Evolutionary conservation across 495 filamentous ascomycete genomes (phyloP), one percentile per base, ranked within the genome.

Genomic region (Lentithecium fluviatile): DNA sequence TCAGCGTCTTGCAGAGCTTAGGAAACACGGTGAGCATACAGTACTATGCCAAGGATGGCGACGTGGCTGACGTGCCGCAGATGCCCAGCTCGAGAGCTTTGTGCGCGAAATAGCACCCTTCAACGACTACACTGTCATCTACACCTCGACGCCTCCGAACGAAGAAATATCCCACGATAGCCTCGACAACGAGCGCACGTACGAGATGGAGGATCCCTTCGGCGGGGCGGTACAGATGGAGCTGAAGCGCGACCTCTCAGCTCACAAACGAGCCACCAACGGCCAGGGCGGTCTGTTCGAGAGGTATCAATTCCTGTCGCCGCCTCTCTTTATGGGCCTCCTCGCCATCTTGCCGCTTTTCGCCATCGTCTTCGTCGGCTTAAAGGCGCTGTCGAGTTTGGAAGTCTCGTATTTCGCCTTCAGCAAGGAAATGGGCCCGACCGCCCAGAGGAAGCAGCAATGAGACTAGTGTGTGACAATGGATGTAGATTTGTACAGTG

Each of bases 381-480:
- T 97, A 49, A 81, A 69, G 55, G 90, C 89, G 20, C 75, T 98
- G 6, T 75, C 81, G 6, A 91, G 91, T 60, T 77, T 98, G 37
- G 77, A 96, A 73, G 88, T 97, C 12, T 85, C 88, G 10, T 97
- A 97, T 75, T 89, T 86, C 48, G 91, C 94, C 1, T 98, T 98
- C 72, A 91, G 95, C 70, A 96, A 94, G 80, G 93, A 97, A 72
- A 96, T 90, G 76, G 90, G 92, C 0, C 86, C 90, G 45, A 79
- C 82, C 32, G 88, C 84, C 54, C 89, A 95, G 76, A 95, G 89
- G 82, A 95, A 95, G 78, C 82, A 88, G 71, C 79, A 87, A 76
- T 82, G 11, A 24, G 11, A 20, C 7, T 10, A 20, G 6, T 6
- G 19, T 3, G 45, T 8, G 51, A 17, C 15, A 29, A 4, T n/a